These are phyloP conservation scores for Trichaptum fuscoviolaceum DNA, from an alignment of 768 basidiomycete species.

Conservation along the genomic window DNA sequence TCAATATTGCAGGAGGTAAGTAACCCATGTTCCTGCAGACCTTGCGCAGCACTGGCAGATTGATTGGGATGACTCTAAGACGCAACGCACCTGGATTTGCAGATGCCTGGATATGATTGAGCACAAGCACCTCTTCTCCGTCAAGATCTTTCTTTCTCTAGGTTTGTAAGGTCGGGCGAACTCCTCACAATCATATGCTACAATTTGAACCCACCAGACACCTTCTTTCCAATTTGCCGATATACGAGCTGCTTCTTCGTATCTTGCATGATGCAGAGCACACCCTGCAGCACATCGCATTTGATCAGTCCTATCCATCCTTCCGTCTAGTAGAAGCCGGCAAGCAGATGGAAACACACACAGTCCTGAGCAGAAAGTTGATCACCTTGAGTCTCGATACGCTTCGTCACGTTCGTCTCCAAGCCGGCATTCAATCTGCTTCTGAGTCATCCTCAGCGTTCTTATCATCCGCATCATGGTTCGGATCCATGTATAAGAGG, in stretches of 20 bases:
- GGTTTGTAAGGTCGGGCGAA: conserved; percentile 7
- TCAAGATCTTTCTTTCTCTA: conserved; percentile 74
- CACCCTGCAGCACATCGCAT: conserved; percentile 32
- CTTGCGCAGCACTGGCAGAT: not conserved
- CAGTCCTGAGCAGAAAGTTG: conserved; percentile 68
- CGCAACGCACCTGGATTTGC: conserved; percentile 71
- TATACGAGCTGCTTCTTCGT: conserved; percentile 53
- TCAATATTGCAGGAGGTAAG: conserved; percentile 82
- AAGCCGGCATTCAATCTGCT: conserved; percentile 64
- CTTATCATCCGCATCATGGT: too few relatives aligned
- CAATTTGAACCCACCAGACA: conserved; percentile 55
- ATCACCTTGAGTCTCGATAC: conserved; percentile 69
- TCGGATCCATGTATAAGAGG: too few relatives aligned
- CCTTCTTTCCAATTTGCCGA: conserved; percentile 50
- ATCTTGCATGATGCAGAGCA: conserved; percentile 62
- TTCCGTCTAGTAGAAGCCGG: not conserved
- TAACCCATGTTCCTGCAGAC: conserved; percentile 82
- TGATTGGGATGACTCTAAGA: not conserved
- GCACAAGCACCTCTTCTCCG: conserved; percentile 81
- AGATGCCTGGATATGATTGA: conserved; percentile 74
- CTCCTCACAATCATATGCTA: conserved; percentile 8
- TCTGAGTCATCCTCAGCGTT: conserved; percentile 48
- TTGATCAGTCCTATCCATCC: conserved; percentile 9
- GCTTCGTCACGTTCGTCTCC: conserved; percentile 51
- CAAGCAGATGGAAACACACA: conserved; percentile 27